Conservation (phyloP, 306 rosid genomes). For the Malus asiatica region DNA sequence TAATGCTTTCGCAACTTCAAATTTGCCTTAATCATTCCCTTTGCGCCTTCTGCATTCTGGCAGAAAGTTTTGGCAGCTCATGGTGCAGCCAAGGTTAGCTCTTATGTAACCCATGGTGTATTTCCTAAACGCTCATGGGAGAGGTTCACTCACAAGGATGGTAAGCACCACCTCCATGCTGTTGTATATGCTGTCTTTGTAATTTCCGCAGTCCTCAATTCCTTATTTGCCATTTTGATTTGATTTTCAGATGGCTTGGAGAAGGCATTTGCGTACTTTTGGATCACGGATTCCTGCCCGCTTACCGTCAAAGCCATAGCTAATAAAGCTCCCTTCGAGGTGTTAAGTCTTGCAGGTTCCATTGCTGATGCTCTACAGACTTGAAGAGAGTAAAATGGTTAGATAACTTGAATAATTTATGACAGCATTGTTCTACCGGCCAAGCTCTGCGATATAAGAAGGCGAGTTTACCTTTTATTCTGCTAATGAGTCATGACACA, state of each 20-base stretch:
- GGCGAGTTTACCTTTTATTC: background rate
- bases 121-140: constrained; percentile 85
- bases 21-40: background rate
- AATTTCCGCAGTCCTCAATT: background rate
- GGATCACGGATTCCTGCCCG: constrained; percentile 98
- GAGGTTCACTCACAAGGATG: constrained; percentile 59
- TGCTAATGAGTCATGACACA: background rate
- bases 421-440: background rate
- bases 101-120: constrained; percentile 86
- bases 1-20: constrained; percentile 5
- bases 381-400: constrained; percentile 17
- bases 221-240: constrained; percentile 1
- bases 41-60: background rate
- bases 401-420: background rate
- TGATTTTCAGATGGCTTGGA: constrained; percentile 30
- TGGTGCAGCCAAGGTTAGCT: constrained; percentile 91
- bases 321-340: constrained; percentile 78
- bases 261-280: constrained; percentile 69
- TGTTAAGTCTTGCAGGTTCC: constrained; percentile 81
- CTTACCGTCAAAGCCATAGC: constrained; percentile 66
- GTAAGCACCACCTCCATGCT: constrained; percentile 31
- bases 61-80: constrained; percentile 84
- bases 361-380: constrained; percentile 76
- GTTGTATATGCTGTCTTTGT: background rate
- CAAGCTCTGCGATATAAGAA: background rate